These are phyloP conservation scores for Durusdinium trenchii DNA, from an alignment of 73 alveolate genomes.

Conservation along the genomic window DNA sequence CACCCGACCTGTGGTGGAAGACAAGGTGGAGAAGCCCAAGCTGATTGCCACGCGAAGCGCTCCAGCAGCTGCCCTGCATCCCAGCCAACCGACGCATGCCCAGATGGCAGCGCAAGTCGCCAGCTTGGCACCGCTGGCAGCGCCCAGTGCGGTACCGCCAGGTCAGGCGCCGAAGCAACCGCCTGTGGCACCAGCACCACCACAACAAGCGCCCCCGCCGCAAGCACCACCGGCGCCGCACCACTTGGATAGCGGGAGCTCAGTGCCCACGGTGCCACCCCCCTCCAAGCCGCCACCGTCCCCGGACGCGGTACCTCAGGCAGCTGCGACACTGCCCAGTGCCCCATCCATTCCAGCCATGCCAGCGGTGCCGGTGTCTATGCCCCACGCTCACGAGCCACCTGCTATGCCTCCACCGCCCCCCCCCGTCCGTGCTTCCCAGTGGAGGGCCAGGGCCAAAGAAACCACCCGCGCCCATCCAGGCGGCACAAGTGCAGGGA, in stretches of 20 bases:
- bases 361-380: background rate
- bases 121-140: background rate
- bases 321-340: background rate
- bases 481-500: background rate
- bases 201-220: constrained; percentile 35
- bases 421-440: constrained; percentile 3
- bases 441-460: constrained; percentile 34
- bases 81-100: background rate
- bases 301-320: background rate
- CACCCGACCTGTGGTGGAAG: background rate
- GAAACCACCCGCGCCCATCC: background rate
- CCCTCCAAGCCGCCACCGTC: constrained; percentile 58
- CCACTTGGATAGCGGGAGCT: background rate
- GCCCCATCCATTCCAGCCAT: background rate
- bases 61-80: background rate
- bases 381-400: background rate
- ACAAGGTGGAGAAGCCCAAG: constrained; percentile 37
- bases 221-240: background rate
- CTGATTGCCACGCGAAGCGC: constrained; percentile 43
- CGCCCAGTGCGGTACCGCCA: background rate
- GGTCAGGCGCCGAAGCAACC: constrained; percentile 24
- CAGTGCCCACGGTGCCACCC: constrained; percentile 32
- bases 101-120: background rate
- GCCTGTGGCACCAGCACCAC: constrained; percentile 49
- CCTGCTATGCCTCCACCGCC: constrained; percentile 55